These are phyloP conservation scores for Sesbania bispinosa DNA, from an alignment of 306 rosid genomes.

Conservation along the genomic window DNA sequence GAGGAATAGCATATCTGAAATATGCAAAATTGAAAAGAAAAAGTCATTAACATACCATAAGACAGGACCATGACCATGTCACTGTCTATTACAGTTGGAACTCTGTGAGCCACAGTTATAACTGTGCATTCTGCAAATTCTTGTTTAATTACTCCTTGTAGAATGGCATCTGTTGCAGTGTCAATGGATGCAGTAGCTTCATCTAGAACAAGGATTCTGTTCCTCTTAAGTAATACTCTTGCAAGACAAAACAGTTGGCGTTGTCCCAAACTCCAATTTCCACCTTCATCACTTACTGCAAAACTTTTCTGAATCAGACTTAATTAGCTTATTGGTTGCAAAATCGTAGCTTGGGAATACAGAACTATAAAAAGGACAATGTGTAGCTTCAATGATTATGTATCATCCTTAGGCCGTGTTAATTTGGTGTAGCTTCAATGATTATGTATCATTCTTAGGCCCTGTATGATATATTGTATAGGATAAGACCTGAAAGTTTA, in stretches of 20 bases:
- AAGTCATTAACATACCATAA: slow-evolving; percentile 44
- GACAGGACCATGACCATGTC: slow-evolving; percentile 89
- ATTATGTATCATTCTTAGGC: no score
- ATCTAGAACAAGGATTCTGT: slow-evolving; percentile 67
- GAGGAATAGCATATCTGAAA: not conserved
- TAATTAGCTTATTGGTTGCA: not conserved
- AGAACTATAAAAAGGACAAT: not conserved
- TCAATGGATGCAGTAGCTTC: slow-evolving; percentile 89
- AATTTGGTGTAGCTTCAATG: no score
- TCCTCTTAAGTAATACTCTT: slow-evolving; percentile 70
- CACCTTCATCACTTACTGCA: slow-evolving; percentile 85
- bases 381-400: not conserved
- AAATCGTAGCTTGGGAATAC: not conserved
- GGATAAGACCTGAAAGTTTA: no score
- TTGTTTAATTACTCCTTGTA: slow-evolving; percentile 58
- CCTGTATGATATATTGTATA: no score
- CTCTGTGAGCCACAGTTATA: slow-evolving; percentile 73
- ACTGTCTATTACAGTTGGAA: slow-evolving; percentile 79
- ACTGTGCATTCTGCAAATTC: slow-evolving; percentile 76
- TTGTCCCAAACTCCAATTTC: slow-evolving; percentile 83
- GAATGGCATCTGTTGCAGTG: slow-evolving; percentile 60
- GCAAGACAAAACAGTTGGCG: slow-evolving; percentile 79
- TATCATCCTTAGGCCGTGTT: no score
- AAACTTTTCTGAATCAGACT: not conserved
- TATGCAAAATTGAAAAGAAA: not conserved